Conservation (phyloP, 2,329 filamentous ascomycete species). For the Lasiodiplodia sp. region DNA sequence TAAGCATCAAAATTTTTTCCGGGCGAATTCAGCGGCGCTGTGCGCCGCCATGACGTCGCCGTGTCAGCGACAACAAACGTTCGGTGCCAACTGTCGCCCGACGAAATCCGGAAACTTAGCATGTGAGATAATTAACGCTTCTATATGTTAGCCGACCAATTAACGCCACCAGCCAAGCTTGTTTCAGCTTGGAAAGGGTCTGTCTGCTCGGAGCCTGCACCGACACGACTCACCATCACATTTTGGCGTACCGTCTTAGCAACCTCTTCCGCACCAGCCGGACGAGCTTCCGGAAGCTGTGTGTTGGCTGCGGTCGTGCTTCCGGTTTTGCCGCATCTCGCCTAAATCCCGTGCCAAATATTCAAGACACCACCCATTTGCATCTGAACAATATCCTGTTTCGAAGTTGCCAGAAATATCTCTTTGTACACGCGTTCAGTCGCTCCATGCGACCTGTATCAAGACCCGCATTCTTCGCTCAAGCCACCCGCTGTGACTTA, state of each 20-base stretch:
- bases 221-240: background rate
- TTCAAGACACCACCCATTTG: background rate
- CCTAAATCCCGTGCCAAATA: background rate
- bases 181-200: slow-evolving; percentile 6
- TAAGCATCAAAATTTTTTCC: background rate
- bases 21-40: background rate
- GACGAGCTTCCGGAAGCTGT: background rate
- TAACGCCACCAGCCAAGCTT: background rate
- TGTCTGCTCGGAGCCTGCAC: background rate
- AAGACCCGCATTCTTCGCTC: background rate
- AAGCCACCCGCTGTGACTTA: background rate
- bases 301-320: background rate
- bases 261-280: background rate
- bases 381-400: background rate
- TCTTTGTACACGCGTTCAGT: background rate
- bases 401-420: background rate
- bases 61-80: background rate
- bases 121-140: background rate
- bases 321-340: background rate
- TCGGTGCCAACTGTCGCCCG: background rate
- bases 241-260: background rate
- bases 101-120: slow-evolving; percentile 5
- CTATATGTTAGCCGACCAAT: background rate
- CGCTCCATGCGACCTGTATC: background rate
- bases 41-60: background rate